A percentile compares a stretch with the other conserved stretches of the same genome.
Evolutionary conservation across 2,329 filamentous ascomycete genomes (phyloP).

Genomic region (Penicillium rolfsii): DNA sequence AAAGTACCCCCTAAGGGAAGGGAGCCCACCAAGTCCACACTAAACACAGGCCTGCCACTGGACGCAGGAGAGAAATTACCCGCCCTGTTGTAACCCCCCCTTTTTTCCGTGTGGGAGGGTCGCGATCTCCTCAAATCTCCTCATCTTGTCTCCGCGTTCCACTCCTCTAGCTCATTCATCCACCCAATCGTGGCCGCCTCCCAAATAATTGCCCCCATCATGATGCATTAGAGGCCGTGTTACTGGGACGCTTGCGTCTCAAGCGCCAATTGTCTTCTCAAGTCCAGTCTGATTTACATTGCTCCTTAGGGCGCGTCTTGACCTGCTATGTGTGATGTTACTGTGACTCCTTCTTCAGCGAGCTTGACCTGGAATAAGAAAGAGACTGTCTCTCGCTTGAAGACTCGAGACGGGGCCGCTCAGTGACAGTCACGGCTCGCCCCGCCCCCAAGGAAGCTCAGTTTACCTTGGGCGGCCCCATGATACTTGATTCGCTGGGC

Average conservation of each 20-base stretch:
- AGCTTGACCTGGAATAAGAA: neutral
- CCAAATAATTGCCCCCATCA: neutral
- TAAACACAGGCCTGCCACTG: neutral
- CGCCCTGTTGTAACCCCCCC: neutral
- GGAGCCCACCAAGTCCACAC: neutral
- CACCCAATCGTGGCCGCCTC: neutral
- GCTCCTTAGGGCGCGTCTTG: neutral
- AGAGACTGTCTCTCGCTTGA: neutral
- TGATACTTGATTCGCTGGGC: neutral
- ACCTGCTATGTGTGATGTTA: neutral
- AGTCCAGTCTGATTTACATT: neutral
- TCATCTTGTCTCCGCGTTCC: neutral
- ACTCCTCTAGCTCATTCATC: neutral
- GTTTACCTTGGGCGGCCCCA: neutral
- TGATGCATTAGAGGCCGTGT: neutral
- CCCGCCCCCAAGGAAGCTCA: constrained; percentile 2
- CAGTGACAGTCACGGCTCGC: neutral
- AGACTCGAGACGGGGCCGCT: neutral
- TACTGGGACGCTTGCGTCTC: neutral
- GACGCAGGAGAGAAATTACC: neutral
- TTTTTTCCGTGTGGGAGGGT: neutral
- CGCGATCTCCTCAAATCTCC: neutral
- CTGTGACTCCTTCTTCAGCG: neutral
- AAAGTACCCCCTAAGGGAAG: neutral
- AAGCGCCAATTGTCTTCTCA: neutral